These are phyloP conservation scores for Rhodotorula sp. DNA, from an alignment of 1,284 basidiomycete species.

Conservation along the genomic window DNA sequence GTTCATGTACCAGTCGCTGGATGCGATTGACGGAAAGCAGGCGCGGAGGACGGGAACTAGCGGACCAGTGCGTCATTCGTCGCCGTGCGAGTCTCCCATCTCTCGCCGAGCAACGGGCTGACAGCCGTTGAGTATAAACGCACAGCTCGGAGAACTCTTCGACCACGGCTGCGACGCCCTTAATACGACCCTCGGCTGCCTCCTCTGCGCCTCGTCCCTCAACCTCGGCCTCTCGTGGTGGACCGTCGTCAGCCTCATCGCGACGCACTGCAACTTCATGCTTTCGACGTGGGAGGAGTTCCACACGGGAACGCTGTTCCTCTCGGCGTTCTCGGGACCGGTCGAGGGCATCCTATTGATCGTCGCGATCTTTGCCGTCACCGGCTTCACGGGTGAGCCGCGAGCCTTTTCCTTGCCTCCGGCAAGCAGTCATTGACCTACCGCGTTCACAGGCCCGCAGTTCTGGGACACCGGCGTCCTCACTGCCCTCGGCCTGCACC, in stretches of 20 bases:
- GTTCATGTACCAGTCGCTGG: constrained; percentile 88
- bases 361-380: constrained; percentile 70
- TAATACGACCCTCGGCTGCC: constrained; percentile 87
- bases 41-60: constrained; percentile 93
- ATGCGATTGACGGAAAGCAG: constrained; percentile 79
- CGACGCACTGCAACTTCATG: constrained; percentile 90
- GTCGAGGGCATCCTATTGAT: constrained; percentile 95
- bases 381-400: constrained; percentile 64
- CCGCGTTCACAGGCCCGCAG: constrained; percentile 51
- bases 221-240: constrained; percentile 93
- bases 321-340: constrained; percentile 92
- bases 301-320: constrained; percentile 84
- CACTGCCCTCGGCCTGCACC: constrained; percentile 60
- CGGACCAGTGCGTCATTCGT: constrained; percentile 58
- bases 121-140: too few species aligned
- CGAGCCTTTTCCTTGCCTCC: fast-evolving
- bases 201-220: constrained; percentile 77
- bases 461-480: constrained; percentile 81
- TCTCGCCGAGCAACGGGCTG: too few species aligned
- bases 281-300: constrained; percentile 96
- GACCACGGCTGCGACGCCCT: constrained; percentile 86
- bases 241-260: constrained; percentile 86
- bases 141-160: constrained; percentile 79
- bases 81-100: too few species aligned
- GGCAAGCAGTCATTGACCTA: too few species aligned